Conservation (phyloP, 768 basidiomycete species). For the Russula virescens region DNA sequence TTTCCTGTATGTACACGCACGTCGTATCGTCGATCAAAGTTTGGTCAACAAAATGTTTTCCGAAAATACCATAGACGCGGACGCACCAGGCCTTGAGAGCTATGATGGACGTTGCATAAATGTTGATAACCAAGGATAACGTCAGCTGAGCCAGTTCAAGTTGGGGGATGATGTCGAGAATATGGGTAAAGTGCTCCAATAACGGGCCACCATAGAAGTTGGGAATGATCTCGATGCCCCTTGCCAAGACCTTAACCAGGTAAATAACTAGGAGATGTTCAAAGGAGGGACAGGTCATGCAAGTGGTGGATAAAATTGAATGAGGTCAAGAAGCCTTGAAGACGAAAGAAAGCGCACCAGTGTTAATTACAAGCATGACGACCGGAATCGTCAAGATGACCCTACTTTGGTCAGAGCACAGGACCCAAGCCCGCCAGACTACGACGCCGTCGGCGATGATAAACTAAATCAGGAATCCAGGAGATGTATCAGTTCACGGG, state of each 20-base stretch:
- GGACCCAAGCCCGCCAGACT: conserved; percentile 15
- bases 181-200: neutral
- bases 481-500: too few species aligned
- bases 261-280: neutral
- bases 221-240: neutral
- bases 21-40: too few species aligned
- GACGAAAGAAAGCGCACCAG: neutral
- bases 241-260: neutral
- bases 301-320: too few species aligned
- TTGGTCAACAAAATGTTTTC: too few species aligned
- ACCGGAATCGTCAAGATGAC: neutral
- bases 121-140: too few species aligned
- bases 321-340: too few species aligned
- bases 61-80: too few species aligned
- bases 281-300: too few species aligned
- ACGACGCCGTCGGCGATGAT: neutral
- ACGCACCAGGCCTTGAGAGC: neutral
- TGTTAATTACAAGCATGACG: neutral
- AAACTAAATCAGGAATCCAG: too few species aligned
- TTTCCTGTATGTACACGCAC: neutral
- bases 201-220: neutral
- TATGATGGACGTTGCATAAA: conserved; percentile 3
- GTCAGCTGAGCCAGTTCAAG: neutral
- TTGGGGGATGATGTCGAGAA: neutral
- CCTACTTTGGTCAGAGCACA: neutral